phyloP scores from a whole-genome alignment of 192 early-diverging fungal species.

The Fimicolochytrium jonesii region DNA sequence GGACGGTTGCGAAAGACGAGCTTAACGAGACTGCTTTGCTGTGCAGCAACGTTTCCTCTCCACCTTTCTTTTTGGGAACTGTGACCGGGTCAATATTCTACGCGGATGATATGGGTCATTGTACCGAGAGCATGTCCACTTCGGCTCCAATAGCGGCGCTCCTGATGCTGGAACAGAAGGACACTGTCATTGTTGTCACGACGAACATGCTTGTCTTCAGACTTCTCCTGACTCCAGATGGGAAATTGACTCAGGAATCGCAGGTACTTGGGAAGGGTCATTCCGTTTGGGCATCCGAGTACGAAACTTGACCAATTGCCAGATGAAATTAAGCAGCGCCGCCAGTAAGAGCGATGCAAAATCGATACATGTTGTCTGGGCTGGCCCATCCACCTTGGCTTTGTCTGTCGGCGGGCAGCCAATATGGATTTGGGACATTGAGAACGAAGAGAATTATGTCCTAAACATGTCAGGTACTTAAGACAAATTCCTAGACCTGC shows the following conservation, averaged over 20 bases:
- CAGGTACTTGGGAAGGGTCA: conserved; percentile 25
- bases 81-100: conserved; percentile 35
- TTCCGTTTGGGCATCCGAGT: too few relatives aligned
- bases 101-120: conserved; percentile 53
- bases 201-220: conserved; percentile 34
- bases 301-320: not conserved
- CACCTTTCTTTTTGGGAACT: conserved; percentile 42
- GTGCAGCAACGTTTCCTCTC: too few relatives aligned
- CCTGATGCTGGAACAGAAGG: conserved; percentile 24
- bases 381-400: conserved; percentile 34
- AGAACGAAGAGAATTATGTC: conserved; percentile 42
- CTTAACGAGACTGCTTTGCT: too few relatives aligned
- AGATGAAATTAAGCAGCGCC: conserved; percentile 41
- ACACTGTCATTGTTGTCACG: conserved; percentile 36
- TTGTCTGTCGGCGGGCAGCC: conserved; percentile 26
- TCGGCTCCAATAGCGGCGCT: conserved; percentile 22
- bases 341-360: conserved; percentile 20
- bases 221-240: conserved; percentile 38
- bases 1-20: too few relatives aligned
- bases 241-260: conserved; percentile 36
- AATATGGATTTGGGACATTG: conserved; percentile 41
- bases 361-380: conserved; percentile 27
- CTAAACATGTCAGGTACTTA: conserved; percentile 7
- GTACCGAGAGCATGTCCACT: conserved; percentile 27
- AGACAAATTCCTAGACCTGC: too few relatives aligned